These are phyloP conservation scores for Gossypium aridum DNA, from an alignment of 441 rosid species.

Conservation along the genomic window DNA sequence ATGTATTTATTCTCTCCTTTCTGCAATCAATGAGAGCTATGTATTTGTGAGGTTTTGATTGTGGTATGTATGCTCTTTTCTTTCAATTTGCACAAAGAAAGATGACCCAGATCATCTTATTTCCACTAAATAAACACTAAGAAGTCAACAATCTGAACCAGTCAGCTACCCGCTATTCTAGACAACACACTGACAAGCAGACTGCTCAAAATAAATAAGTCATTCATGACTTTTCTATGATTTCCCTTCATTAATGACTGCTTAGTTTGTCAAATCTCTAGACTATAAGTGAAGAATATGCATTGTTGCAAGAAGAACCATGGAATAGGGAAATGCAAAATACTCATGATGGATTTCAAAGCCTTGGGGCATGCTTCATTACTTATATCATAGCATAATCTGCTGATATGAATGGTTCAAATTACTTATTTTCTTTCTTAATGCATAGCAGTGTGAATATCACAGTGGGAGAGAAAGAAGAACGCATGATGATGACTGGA, in stretches of 20 bases:
- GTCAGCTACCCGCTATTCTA: neutral
- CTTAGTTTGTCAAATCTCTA: too few relatives aligned
- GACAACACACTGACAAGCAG: neutral
- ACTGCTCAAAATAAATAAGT: neutral
- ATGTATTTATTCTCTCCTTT: neutral
- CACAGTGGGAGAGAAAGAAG: constrained; percentile 51
- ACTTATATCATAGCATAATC: neutral
- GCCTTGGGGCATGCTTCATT: neutral
- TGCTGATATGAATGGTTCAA: neutral
- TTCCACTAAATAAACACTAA: neutral
- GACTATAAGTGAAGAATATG: neutral
- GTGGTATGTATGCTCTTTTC: neutral
- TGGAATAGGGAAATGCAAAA: neutral
- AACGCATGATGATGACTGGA: constrained; percentile 78
- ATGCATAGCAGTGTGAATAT: constrained; percentile 53
- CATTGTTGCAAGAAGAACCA: neutral
- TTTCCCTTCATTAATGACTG: neutral
- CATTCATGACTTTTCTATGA: neutral
- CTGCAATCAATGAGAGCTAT: neutral
- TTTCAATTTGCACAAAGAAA: neutral
- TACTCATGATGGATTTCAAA: neutral
- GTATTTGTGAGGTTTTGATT: neutral
- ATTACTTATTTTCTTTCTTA: constrained; percentile 14
- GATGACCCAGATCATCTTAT: neutral
- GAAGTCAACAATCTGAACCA: neutral